Conservation (phyloP, 306 rosid genomes). For the Acacia acuminata region DNA sequence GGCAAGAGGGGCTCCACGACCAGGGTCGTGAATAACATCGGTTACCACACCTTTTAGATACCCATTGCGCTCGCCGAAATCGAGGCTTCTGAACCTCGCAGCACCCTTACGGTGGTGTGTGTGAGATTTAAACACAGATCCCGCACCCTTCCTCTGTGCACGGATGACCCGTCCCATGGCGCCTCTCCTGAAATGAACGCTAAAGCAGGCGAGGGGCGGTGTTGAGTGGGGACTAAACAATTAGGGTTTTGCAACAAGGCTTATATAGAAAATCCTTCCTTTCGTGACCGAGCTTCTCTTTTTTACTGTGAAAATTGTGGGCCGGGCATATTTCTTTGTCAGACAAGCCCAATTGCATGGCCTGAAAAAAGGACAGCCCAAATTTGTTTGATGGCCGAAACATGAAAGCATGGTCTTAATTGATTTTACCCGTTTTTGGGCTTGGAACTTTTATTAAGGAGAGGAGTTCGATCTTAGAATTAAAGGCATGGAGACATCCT, state of each 20-base stretch:
- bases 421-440: too few species aligned
- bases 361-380: not conserved
- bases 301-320: not conserved
- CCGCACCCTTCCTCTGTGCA: slow-evolving; percentile 89
- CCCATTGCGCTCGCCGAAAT: slow-evolving; percentile 80
- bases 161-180: slow-evolving; percentile 74
- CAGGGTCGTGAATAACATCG: slow-evolving; percentile 78
- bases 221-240: not conserved
- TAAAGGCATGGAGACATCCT: too few species aligned
- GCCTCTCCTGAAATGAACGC: not conserved
- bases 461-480: too few species aligned
- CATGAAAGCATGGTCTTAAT: not conserved
- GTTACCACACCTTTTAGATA: slow-evolving; percentile 73
- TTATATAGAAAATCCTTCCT: not conserved
- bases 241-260: slow-evolving; percentile 28
- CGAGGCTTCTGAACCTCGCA: slow-evolving; percentile 71
- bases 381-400: not conserved
- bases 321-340: not conserved
- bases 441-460: too few species aligned
- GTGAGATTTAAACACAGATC: slow-evolving; percentile 80
- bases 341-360: not conserved
- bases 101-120: slow-evolving; percentile 86
- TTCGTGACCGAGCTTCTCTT: not conserved
- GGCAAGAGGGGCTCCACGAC: slow-evolving; percentile 85
- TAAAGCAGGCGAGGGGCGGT: too few species aligned